Base-by-base conservation (phyloP, 2,329 filamentous ascomycete species). In the Tolypocladium album region DNA sequence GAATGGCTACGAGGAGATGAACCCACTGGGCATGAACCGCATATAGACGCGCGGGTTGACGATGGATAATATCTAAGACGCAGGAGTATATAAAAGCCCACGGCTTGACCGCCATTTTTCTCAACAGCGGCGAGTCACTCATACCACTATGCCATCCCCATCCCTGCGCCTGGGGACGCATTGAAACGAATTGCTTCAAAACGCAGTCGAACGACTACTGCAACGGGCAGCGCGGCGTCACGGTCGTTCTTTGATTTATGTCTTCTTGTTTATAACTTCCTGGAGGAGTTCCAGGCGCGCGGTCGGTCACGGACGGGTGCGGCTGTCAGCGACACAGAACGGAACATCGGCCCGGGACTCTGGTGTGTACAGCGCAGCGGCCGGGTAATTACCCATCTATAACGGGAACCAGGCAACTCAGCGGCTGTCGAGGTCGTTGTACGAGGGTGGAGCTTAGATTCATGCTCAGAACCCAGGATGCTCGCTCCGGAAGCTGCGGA, bases 21-120 rank as follows among this genome's bases (percentile, higher is more conserved):
- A 84, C 66, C 81, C 82, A 3, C 71, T 84, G 27, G 79, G 75
- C 59, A 82, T 84, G 80, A 83, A 85, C 69, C 75, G 77, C 66
- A 78, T 83, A 74, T 81, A 65, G 43, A 47, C 57, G 50, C 50
- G 50, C 31, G 50, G 50, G 22, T n/a, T 34, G 31, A 22, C 22
- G 50, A 55, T n/a, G 50, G 50, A 53, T 13, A n/a, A 34, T 11
- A n/a, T 53, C 12, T 8, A 22, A 34, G 13, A 15, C 20, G 20
- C 50, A 27, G 11, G 31, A 55, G 20, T 53, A 17, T 20, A 11
- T 13, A 17, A 36, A 34, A 36, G 31, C 36, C 36, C 11, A 38
- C 36, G 36, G 34, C 27, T 53, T 15, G 50, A 34, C 31, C 50
- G 31, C 27, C 31, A 11, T 36, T 22, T n/a, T 13, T n/a, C 6